A percentile compares a stretch with the other conserved stretches of the same genome.
Conservation (phyloP, 768 basidiomycete genomes). For the Amanita phalloides region DNA sequence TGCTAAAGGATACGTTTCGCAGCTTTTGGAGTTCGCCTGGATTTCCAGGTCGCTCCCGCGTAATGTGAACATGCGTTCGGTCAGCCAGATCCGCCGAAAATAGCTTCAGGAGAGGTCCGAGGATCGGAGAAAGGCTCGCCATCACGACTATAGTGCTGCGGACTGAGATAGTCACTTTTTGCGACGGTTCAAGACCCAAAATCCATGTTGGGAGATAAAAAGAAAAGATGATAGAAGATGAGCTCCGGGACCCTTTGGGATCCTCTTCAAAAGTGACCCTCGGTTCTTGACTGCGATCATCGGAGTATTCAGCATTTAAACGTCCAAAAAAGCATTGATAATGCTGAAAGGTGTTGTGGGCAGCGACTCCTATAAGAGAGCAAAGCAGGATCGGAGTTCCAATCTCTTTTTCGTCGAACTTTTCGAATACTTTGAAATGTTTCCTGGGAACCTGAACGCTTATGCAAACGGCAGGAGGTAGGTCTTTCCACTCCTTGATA, state of each 20-base stretch:
- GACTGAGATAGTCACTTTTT: conserved; percentile 9
- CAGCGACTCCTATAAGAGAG: background rate
- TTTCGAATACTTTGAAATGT: conserved; percentile 18
- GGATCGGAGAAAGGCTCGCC: conserved; percentile 4
- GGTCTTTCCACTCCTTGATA: conserved; percentile 21
- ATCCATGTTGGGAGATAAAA: conserved; percentile 17
- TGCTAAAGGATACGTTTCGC: background rate
- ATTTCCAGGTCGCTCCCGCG: conserved; percentile 2
- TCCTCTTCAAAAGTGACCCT: conserved; percentile 12
- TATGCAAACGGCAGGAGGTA: conserved; percentile 28
- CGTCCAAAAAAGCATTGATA: conserved; percentile 1
- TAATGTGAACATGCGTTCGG: conserved; percentile 12
- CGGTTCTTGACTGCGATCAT: conserved; percentile 6
- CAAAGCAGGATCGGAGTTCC: conserved; percentile 11
- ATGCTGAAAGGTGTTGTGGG: conserved; percentile 12
- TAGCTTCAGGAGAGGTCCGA: conserved; percentile 15
- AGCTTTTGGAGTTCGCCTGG: conserved; percentile 2
- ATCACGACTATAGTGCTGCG: background rate
- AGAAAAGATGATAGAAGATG: conserved; percentile 13
- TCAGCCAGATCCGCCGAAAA: conserved; percentile 17
- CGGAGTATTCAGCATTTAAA: background rate
- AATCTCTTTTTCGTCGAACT: conserved; percentile 8
- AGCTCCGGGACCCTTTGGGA: conserved; percentile 11
- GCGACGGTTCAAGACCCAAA: conserved; percentile 7
- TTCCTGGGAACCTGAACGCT: conserved; percentile 24